These are phyloP conservation scores for Gracilaria domingensis DNA, from an alignment of 23 red algal genomes.

Conservation along the genomic window DNA sequence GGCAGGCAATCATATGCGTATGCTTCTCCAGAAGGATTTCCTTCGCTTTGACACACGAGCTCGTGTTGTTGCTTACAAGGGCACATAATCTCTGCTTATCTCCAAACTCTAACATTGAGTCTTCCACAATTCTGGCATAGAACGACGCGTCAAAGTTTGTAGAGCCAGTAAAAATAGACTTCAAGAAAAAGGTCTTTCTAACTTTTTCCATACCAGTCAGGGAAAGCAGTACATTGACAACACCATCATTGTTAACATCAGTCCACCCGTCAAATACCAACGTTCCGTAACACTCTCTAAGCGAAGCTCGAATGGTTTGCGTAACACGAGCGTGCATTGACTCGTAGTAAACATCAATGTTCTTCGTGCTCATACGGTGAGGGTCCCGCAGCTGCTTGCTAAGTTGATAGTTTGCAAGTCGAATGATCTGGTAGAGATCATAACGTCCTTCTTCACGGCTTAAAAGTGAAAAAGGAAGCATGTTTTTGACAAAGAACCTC, in stretches of 20 bases:
- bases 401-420: too few relatives aligned
- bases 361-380: not conserved
- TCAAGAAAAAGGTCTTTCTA: constrained; percentile 5
- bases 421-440: too few relatives aligned
- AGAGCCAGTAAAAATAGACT: constrained; percentile 11
- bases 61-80: not conserved
- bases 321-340: not conserved
- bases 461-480: too few relatives aligned
- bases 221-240: constrained; percentile 4
- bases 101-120: not conserved
- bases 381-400: not conserved
- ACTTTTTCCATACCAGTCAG: not conserved
- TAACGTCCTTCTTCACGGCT: too few relatives aligned
- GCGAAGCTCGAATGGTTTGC: not conserved
- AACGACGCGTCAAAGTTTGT: not conserved
- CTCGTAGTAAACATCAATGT: not conserved
- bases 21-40: not conserved
- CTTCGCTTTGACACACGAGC: not conserved
- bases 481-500: too few relatives aligned
- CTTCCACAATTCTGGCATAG: not conserved
- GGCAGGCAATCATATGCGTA: not conserved
- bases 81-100: not conserved
- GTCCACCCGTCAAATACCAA: constrained; percentile 36
- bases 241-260: not conserved
- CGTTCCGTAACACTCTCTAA: constrained; percentile 9